Base-by-base conservation (phyloP, 768 basidiomycete species). In the Boletus rubescentipes region DNA sequence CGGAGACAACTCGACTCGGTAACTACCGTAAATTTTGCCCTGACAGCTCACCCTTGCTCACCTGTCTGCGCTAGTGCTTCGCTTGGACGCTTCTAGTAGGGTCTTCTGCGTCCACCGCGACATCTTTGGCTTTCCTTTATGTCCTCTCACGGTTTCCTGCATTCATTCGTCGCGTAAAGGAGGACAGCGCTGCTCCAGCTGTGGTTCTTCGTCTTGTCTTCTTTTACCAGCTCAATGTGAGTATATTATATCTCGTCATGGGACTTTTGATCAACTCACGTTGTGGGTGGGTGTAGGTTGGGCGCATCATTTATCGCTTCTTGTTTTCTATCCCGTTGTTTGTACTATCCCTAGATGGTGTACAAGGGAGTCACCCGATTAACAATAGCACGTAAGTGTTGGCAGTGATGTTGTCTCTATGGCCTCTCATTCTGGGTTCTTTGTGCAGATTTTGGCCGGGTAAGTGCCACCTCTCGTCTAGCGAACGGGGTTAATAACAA, bases 1-100 rank as follows among this genome's bases (percentile, higher is more conserved):
- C 75, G 89, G 50, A 67, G 73, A 50, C 62, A 87, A 37, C 72
- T 89, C 18, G 80, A 84, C 53, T 79, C 73, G 57, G 90, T 90
- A 57, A 53, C 51, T 29, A 53, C 21, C 46, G 14, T 30, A 3
- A 29, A 23, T 18, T 26, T 40, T 23, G 29, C 48, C 55, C 32
- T 47, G 49, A 44, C 48, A 35, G 39, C 42, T 36, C 35, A n/a
- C 12, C 15, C 11, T 44, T 40, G 31, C 61, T 59, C 47, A 70
- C 49, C 39, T 49, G 29, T 45, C 23, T 16, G 23, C n/a, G 9
- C 36, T 40, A 91, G 89, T 81, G 80, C 61, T 77, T 84, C 45
- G 83, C 84, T 3, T 92, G 84, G 78, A 87, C 89, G n/a, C 84
- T 91, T 59, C 73, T 92, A 2, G 79, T 82, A 20, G 91, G 91